Percentiles rank a stretch among this genome's conserved stretches.
These are phyloP conservation scores for Rhodotorula sp. DNA, from an alignment of 1,284 basidiomycete species.

Conservation along the genomic window DNA sequence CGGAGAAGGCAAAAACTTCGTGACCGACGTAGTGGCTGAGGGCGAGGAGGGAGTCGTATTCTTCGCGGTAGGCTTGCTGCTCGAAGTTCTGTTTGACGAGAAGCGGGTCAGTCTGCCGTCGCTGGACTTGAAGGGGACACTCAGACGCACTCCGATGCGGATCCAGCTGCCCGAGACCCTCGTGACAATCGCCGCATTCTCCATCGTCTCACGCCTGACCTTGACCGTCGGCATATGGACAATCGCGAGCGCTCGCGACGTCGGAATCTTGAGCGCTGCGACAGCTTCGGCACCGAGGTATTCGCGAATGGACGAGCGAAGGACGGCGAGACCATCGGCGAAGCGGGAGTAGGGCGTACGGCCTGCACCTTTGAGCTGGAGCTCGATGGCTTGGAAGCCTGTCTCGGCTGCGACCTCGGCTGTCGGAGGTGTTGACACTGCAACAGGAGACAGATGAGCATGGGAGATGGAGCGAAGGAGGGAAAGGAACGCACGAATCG, in stretches of 20 bases:
- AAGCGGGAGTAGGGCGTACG: conserved; percentile 87
- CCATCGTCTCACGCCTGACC: conserved; percentile 75
- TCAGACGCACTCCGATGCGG: conserved; percentile 65
- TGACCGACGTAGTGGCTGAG: conserved; percentile 58
- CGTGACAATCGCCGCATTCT: conserved; percentile 75
- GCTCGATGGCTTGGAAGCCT: conserved; percentile 54
- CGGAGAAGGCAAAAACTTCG: conserved; percentile 59
- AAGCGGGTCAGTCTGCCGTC: background rate
- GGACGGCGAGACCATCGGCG: conserved; percentile 89
- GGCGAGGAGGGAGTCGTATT: conserved; percentile 69
- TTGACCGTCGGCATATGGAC: conserved; percentile 70
- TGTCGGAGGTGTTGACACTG: conserved; percentile 32
- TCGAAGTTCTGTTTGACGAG: conserved; percentile 38
- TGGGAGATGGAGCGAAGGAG: background rate
- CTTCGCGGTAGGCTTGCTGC: conserved; percentile 57
- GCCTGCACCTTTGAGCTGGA: conserved; percentile 92
- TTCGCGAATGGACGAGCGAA: conserved; percentile 88
- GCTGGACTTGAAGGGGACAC: too few relatives aligned
- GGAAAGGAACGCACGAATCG: conserved; percentile 61
- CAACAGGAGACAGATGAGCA: background rate
- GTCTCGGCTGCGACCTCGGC: conserved; percentile 52
- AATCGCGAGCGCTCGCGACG: conserved; percentile 81
- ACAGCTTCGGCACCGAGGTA: conserved; percentile 66
- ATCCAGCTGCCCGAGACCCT: conserved; percentile 87
- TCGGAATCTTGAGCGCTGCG: conserved; percentile 80